Base-by-base conservation (phyloP, 2,329 filamentous ascomycete species). In the Botryotinia calthae region DNA sequence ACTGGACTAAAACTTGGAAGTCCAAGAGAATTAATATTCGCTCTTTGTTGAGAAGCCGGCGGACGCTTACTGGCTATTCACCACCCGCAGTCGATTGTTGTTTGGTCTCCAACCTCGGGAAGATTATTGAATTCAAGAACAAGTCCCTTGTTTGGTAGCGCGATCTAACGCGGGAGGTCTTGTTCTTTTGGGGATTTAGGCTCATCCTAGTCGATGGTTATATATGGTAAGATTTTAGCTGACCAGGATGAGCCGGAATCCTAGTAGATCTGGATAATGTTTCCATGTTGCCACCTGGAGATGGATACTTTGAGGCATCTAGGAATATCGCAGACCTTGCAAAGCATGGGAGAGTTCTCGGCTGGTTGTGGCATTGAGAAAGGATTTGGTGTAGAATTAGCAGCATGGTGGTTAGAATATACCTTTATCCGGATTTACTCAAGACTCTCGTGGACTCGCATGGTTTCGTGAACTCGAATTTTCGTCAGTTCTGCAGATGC, bases 91-190 rank as follows among this genome's bases (percentile, higher is more conserved):
- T 28, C 78, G 75, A 73, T 77, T 81, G 28, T 82, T 61, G 81
- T 80, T 73, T 82, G 81, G 61, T 78, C 76, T 25, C 73, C 81
- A 48, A 87, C 84, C 76, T 88, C 87, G 76, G 87, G 87, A 74
- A 93, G 87, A 76, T 92, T 91, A 79, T 93, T 89, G 28, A 94
- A 86, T 75, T 92, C 88, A 73, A 93, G 85, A 76, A 91, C 87
- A 72, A 92, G 92, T 79, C 91, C 90, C 83, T 93, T 93, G 90
- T 72, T 93, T 90, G 80, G 96, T 93, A 73, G 88, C 86, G 75
- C 92, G 85, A 75, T 90, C 88, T 71, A 96, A 90, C 70, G 91
- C 92, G 58, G 93, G 92, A 16, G 1, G 12, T 18, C 3, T 5
- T 78, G 78, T 22, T 75, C 77, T 63, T 79, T 81, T 2, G 79